phyloP scores from a whole-genome alignment of 1,284 basidiomycete genomes.

The Trametes versicolor region DNA sequence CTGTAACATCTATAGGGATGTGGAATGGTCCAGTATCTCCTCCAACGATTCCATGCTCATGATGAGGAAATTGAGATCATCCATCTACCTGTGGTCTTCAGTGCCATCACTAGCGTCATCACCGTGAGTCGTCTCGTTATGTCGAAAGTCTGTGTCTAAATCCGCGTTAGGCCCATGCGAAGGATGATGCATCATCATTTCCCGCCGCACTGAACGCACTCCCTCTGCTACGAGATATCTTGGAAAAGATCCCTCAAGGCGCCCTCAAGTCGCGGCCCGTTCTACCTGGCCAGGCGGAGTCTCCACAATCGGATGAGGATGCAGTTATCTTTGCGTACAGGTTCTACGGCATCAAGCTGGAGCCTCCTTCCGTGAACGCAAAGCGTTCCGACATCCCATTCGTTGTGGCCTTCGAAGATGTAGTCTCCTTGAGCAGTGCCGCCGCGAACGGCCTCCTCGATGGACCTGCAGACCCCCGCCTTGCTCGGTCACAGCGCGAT shows the following conservation, averaged over 20 bases:
- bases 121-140: constrained; percentile 54
- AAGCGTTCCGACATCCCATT: constrained; percentile 59
- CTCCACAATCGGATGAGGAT: constrained; percentile 44
- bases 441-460: constrained; percentile 53
- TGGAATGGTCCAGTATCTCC: constrained; percentile 71
- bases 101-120: constrained; percentile 69
- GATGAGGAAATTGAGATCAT: constrained; percentile 86
- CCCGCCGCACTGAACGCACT: constrained; percentile 56
- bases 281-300: constrained; percentile 48
- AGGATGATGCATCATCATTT: constrained; percentile 36
- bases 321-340: constrained; percentile 63
- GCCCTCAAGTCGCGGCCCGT: constrained; percentile 61
- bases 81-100: constrained; percentile 83
- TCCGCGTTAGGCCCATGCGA: neutral
- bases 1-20: constrained; percentile 57
- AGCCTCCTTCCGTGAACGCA: constrained; percentile 21
- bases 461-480: constrained; percentile 36
- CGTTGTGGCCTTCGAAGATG: constrained; percentile 62
- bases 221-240: constrained; percentile 61
- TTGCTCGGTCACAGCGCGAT: constrained; percentile 50
- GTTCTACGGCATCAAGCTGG: constrained; percentile 62
- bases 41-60: constrained; percentile 75
- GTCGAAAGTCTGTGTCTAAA: neutral
- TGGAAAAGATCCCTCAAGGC: constrained; percentile 60
- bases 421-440: constrained; percentile 55